phyloP scores from a whole-genome alignment of 345 rosid genomes.

The Cochlearia excelsa region DNA sequence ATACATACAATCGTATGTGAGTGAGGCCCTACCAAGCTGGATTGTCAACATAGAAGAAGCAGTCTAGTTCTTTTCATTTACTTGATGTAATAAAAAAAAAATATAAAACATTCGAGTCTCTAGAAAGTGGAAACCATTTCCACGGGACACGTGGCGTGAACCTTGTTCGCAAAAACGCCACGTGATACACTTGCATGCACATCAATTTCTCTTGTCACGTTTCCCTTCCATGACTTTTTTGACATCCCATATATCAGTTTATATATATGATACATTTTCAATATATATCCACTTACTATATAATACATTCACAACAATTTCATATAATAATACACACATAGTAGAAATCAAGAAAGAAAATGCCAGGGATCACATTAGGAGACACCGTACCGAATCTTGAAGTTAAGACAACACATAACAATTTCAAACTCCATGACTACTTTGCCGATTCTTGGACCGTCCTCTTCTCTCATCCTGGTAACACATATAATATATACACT shows the following conservation, averaged over 20 bases:
- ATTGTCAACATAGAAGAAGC: too few species aligned
- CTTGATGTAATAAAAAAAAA: too few species aligned
- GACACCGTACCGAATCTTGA: conserved; percentile 68
- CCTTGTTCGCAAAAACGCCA: conserved; percentile 19
- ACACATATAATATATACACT: too few species aligned
- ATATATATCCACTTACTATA: neutral
- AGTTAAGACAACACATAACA: conserved; percentile 63
- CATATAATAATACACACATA: neutral
- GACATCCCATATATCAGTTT: too few species aligned
- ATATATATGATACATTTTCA: too few species aligned
- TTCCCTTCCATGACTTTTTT: neutral
- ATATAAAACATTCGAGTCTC: conserved; percentile 1
- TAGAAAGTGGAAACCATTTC: neutral
- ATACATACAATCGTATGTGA: too few species aligned
- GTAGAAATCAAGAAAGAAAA: conserved; percentile 9
- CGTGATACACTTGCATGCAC: conserved; percentile 33
- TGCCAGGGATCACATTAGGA: conserved; percentile 76
- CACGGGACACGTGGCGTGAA: conserved; percentile 27
- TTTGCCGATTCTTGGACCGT: conserved; percentile 54
- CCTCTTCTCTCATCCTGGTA: conserved; percentile 81
- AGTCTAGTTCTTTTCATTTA: too few species aligned
- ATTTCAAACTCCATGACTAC: conserved; percentile 64
- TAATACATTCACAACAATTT: conserved; percentile 8
- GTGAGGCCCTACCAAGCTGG: too few species aligned
- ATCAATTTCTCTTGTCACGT: neutral